A percentile compares a stretch with the other conserved stretches of the same genome.
phyloP scores from a whole-genome alignment of 1,284 basidiomycete genomes.

The Kwoniella shivajii region DNA sequence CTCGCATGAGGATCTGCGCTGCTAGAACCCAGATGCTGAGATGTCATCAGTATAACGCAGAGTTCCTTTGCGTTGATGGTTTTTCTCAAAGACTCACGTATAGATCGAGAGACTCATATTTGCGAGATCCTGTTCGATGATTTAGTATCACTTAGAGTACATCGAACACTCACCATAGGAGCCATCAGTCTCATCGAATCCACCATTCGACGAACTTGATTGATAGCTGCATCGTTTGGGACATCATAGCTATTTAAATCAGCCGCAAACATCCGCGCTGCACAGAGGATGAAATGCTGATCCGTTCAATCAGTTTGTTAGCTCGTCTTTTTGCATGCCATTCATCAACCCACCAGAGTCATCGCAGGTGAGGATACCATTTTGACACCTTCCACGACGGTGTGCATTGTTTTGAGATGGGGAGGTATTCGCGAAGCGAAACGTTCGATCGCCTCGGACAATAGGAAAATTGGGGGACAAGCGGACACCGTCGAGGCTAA shows the following conservation, averaged over 20 bases:
- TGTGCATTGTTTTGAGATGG: not conserved
- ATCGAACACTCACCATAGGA: constrained; percentile 1
- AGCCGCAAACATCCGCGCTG: constrained; percentile 13
- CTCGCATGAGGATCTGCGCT: constrained; percentile 10
- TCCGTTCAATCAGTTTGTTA: not conserved
- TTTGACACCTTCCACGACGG: not conserved
- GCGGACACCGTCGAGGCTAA: too few relatives aligned
- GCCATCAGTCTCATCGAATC: constrained; percentile 15
- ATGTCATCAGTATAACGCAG: too few relatives aligned
- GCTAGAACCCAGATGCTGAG: constrained; percentile 16
- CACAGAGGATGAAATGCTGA: constrained; percentile 19
- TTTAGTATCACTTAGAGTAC: not conserved
- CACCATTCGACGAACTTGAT: constrained; percentile 14
- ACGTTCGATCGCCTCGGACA: not conserved
- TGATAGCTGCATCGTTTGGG: constrained; percentile 21
- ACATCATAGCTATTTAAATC: constrained; percentile 15
- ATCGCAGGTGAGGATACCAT: not conserved
- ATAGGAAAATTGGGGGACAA: too few relatives aligned
- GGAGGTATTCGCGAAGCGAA: not conserved
- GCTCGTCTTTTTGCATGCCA: not conserved
- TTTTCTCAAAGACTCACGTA: constrained; percentile 13
- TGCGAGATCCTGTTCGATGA: not conserved
- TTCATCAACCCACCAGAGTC: constrained; percentile 8
- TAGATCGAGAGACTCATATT: constrained; percentile 3
- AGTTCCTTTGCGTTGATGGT: too few relatives aligned